phyloP scores from a whole-genome alignment of 306 rosid genomes.

The Quercus alba region DNA sequence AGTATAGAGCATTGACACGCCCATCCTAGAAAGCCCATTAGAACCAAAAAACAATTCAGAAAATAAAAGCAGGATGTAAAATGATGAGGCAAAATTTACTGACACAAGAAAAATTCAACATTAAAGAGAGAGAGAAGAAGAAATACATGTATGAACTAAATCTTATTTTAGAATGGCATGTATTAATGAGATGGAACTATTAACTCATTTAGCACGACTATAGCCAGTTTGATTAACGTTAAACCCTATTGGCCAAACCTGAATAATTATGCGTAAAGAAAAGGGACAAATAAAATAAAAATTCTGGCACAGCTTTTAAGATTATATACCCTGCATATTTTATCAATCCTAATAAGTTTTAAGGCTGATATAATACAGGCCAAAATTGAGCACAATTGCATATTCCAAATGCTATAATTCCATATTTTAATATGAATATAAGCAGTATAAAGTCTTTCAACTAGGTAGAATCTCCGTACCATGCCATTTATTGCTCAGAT shows the following conservation, averaged over 20 bases:
- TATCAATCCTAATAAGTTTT: background rate
- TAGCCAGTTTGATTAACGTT: background rate
- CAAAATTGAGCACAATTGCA: background rate
- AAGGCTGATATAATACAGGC: background rate
- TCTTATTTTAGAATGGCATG: background rate
- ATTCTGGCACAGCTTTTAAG: background rate
- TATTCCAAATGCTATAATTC: background rate
- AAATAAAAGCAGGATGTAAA: background rate
- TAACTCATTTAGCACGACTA: background rate
- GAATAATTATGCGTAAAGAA: background rate
- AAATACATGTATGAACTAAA: background rate
- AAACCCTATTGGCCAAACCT: background rate
- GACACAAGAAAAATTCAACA: background rate
- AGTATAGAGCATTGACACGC: slow-evolving; percentile 79
- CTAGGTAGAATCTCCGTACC: background rate
- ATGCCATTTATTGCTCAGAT: background rate
- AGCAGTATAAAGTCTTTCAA: background rate
- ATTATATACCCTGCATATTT: background rate
- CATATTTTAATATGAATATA: background rate
- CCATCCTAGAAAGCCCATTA: slow-evolving; percentile 55
- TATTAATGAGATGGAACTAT: background rate
- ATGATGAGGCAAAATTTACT: background rate
- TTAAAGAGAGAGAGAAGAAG: background rate
- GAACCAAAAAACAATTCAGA: background rate
- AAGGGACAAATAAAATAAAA: background rate